Evolutionary conservation across 768 basidiomycete species (phyloP).

Genomic region (Termitomyces sp.): DNA sequence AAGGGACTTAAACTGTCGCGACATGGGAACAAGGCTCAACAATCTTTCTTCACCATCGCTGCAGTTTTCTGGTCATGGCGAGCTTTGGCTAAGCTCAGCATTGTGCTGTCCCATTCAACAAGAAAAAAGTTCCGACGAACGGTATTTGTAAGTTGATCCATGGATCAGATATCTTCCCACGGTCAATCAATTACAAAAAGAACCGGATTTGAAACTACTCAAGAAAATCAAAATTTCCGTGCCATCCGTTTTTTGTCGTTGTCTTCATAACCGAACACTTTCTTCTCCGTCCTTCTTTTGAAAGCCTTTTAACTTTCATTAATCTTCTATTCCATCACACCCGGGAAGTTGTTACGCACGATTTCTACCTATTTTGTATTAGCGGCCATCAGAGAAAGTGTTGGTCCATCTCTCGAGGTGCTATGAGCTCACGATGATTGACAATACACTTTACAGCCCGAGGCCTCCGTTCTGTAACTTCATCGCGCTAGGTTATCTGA

Average conservation of each 20-base stretch:
- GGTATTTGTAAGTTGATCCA: no score
- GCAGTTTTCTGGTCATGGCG: no score
- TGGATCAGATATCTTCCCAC: not conserved
- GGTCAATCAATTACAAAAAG: not conserved
- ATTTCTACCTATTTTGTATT: not conserved
- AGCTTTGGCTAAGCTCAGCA: no score
- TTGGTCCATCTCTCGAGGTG: not conserved
- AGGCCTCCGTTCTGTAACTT: not conserved
- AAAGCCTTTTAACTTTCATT: not conserved
- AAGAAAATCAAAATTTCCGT: not conserved
- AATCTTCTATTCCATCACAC: not conserved
- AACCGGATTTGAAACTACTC: not conserved
- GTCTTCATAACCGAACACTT: not conserved
- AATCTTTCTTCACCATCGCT: no score
- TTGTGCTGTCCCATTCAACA: no score
- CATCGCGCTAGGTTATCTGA: not conserved
- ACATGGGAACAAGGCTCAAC: no score
- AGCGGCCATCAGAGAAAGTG: not conserved
- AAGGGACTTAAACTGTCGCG: no score
- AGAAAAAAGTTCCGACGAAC: no score
- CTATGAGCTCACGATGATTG: not conserved
- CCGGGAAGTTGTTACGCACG: not conserved
- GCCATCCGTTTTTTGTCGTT: not conserved
- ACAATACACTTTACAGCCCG: not conserved
- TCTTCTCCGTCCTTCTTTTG: not conserved